Evolutionary conservation across 2,329 filamentous ascomycete genomes (phyloP), one percentile per base, ranked within the genome.

Genomic region (Hypoxylon sp.): DNA sequence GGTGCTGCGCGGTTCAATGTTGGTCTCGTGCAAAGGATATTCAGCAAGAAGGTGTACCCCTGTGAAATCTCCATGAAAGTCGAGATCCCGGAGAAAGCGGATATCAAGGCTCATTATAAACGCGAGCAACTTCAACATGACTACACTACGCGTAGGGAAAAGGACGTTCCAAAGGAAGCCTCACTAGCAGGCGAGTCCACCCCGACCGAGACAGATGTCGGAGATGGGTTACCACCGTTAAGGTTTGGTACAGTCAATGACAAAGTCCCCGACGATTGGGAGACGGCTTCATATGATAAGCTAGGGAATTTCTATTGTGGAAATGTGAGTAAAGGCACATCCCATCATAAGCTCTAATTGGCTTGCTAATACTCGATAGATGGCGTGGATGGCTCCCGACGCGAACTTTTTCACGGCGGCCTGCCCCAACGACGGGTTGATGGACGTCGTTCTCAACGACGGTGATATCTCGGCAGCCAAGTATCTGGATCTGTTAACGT

Each of bases 231-330:
- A 8, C 95, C 94, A 2, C 79, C 86, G 5, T 82, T 98, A 39
- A 86, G 88, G 74, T 97, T 93, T 75, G 96, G 96, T 54, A 95
- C 93, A 0, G 83, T 96, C 65, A 88, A 89, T 56, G 93, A 97
- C 73, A 85, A 91, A 15, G 78, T 98, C 0, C 94, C 94, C 0
- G 82, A 87, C 1, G 91, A 88, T 50, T 99, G 96, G 94, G 86
- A 92, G 67, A 82, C 91, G 19, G 82, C 92, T 2, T 88, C 92
- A 0, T 87, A 92, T 69, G 89, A 96, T 69, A 93, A 91, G 31
- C 83, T 99, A 61, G 94, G 94, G 51, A 98, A 93, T 75, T 97
- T 99, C 79, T 98, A 97, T 80, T 92, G 91, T 32, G 96, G 96
- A 68, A 99, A 98, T 78, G 89, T 91, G 77, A 82, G 88, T 13